phyloP scores from a whole-genome alignment of 768 basidiomycete genomes.

The Kwoniella europaea region DNA sequence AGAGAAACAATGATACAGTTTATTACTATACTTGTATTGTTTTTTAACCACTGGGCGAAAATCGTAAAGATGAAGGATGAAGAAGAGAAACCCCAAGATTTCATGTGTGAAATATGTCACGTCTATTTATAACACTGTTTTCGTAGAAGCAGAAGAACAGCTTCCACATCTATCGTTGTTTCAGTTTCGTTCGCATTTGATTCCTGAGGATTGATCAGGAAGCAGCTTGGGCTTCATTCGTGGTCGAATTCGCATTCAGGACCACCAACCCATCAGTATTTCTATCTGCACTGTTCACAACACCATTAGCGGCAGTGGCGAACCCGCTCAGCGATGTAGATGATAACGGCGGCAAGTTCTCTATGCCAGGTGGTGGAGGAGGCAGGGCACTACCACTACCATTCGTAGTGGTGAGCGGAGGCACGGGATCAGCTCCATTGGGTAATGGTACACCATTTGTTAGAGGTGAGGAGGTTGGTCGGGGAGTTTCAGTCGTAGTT shows the following conservation, averaged over 20 bases:
- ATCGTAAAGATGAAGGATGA: background rate
- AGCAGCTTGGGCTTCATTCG: conserved; percentile 20
- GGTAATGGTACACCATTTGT: conserved; percentile 28
- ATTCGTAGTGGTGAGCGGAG: background rate
- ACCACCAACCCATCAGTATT: conserved; percentile 44
- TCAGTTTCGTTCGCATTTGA: background rate
- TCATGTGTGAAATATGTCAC: background rate
- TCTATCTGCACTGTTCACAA: conserved; percentile 27
- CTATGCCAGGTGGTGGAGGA: conserved; percentile 46
- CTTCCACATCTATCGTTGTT: background rate
- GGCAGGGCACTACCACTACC: conserved; percentile 12
- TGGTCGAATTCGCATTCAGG: conserved; percentile 9
- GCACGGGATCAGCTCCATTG: conserved; percentile 35
- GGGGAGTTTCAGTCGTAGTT: conserved; percentile 16
- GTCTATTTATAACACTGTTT: background rate
- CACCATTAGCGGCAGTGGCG: conserved; percentile 51
- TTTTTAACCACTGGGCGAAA: background rate
- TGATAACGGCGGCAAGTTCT: conserved; percentile 45
- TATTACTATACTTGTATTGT: background rate
- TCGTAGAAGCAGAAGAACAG: no score
- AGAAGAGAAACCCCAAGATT: background rate
- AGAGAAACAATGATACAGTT: background rate
- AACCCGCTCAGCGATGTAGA: conserved; percentile 42
- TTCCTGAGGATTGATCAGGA: background rate
- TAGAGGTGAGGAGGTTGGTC: conserved; percentile 1